These are phyloP conservation scores for Phytomonas sp. DNA, from an alignment of 208 protist genomes.

Conservation along the genomic window DNA sequence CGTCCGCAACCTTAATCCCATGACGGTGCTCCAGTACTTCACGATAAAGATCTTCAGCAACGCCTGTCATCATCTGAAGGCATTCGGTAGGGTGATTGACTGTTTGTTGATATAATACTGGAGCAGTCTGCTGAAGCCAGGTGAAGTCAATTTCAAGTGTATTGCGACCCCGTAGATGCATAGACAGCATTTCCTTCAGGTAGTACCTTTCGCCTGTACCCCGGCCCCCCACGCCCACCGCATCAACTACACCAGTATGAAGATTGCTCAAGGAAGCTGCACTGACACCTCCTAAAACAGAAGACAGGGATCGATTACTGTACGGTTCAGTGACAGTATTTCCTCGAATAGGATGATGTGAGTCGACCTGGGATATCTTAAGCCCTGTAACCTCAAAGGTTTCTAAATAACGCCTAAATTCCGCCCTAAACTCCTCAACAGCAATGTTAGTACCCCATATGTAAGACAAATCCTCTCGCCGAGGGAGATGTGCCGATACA, in stretches of 20 bases:
- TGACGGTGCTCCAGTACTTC: constrained; percentile 39
- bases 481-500: constrained; percentile 13
- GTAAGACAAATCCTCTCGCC: constrained; percentile 75
- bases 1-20: constrained; percentile 37
- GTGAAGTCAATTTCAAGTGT: constrained; percentile 73
- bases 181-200: constrained; percentile 57
- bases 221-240: background rate
- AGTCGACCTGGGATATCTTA: background rate
- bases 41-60: constrained; percentile 69
- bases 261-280: no score
- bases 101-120: constrained; percentile 47
- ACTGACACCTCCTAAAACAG: background rate
- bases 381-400: constrained; percentile 25
- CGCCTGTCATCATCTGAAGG: constrained; percentile 76
- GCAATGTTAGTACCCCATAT: constrained; percentile 88
- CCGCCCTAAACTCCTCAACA: constrained; percentile 67
- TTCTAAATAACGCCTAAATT: constrained; percentile 77
- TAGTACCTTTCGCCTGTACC: constrained; percentile 37
- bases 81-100: constrained; percentile 83
- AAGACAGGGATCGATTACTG: background rate
- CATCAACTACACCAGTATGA: background rate
- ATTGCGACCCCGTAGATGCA: constrained; percentile 59
- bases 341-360: background rate
- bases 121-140: constrained; percentile 34
- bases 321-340: background rate